Evolutionary conservation across 2,329 filamentous ascomycete species (phyloP).

Genomic region (Neophaeococcomyces aloes): DNA sequence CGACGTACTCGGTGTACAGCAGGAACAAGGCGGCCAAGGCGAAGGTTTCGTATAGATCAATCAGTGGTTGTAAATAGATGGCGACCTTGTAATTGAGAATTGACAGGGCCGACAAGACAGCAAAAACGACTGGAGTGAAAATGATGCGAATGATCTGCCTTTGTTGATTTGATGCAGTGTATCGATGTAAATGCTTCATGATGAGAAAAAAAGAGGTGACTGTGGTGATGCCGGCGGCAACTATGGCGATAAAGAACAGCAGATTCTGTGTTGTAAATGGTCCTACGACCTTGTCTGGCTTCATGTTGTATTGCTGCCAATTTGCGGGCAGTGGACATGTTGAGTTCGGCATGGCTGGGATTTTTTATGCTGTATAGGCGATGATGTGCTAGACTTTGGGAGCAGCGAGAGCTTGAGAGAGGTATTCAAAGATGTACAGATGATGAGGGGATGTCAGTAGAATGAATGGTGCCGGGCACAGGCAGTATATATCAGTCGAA

Average conservation of each 20-base stretch:
- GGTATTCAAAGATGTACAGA: too few species aligned
- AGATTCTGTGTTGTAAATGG: constrained; percentile 12
- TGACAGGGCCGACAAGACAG: constrained; percentile 9
- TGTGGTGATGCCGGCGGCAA: constrained; percentile 7
- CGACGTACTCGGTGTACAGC: constrained; percentile 13
- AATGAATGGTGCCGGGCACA: too few species aligned
- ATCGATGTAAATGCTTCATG: constrained; percentile 11
- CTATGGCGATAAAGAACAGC: constrained; percentile 9
- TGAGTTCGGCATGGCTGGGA: neutral
- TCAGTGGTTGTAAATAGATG: constrained; percentile 10
- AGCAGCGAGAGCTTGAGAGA: too few species aligned
- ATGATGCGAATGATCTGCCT: constrained; percentile 14
- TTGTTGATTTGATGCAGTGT: constrained; percentile 14
- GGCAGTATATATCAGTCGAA: too few species aligned
- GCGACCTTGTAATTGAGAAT: constrained; percentile 10
- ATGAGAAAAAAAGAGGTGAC: constrained; percentile 9
- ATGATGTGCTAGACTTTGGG: too few species aligned
- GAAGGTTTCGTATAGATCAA: constrained; percentile 13
- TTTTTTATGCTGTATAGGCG: neutral
- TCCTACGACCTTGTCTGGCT: constrained; percentile 5
- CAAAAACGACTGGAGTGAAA: constrained; percentile 10
- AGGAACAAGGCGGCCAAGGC: constrained; percentile 14
- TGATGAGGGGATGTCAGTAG: too few species aligned
- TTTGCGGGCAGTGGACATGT: constrained; percentile 3
- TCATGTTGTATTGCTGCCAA: constrained; percentile 1